A percentile compares a stretch with the other conserved stretches of the same genome.
phyloP scores from a whole-genome alignment of 768 basidiomycete genomes.

The Russula sp. region DNA sequence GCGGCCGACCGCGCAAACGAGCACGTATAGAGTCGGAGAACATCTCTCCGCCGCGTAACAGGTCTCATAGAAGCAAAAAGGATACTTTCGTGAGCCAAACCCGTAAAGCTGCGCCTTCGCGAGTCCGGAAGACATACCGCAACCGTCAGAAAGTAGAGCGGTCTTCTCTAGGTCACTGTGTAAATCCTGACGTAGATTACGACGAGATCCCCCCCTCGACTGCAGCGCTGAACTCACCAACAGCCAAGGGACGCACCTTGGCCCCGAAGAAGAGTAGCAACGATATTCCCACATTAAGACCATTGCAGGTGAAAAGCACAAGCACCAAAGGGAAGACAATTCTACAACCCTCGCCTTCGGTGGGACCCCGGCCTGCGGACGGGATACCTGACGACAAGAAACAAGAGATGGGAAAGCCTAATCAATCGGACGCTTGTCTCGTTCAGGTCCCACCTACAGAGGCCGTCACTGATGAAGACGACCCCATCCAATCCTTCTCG shows the following conservation, averaged over 20 bases:
- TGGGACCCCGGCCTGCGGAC: not conserved
- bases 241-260: conserved; percentile 3
- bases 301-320: conserved; percentile 13
- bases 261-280: not conserved
- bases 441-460: conserved; percentile 7
- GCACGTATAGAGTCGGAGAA: conserved; percentile 8
- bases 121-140: conserved; percentile 26
- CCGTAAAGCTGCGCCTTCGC: conserved; percentile 4
- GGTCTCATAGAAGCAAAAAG: conserved; percentile 10
- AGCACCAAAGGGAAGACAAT: not conserved
- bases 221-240: not conserved
- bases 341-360: not conserved
- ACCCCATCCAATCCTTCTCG: conserved; percentile 26
- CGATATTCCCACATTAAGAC: not conserved
- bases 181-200: conserved; percentile 23
- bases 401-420: not conserved
- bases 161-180: conserved; percentile 9
- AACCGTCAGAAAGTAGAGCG: conserved; percentile 12
- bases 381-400: not conserved
- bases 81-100: not conserved
- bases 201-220: conserved; percentile 27
- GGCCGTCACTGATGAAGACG: conserved; percentile 14
- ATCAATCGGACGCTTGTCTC: not conserved
- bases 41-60: conserved; percentile 4
- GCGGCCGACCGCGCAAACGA: conserved; percentile 11